These are phyloP conservation scores for Chrysanthemum seticuspe DNA, from an alignment of 129 eudicot genomes.

Conservation along the genomic window DNA sequence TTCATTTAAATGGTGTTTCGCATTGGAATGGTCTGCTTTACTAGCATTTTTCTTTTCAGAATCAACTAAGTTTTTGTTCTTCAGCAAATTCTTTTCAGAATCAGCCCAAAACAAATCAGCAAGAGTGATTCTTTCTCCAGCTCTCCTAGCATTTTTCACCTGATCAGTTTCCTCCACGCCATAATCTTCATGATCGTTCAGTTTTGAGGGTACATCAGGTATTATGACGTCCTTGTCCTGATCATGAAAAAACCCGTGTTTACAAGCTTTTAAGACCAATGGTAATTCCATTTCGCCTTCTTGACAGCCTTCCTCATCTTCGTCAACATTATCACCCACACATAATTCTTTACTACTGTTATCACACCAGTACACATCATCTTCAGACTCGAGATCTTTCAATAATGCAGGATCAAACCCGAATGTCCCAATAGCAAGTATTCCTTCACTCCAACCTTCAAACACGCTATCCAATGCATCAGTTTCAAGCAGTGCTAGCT, in stretches of 20 bases:
- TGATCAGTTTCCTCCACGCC: neutral
- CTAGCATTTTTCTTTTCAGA: conserved; percentile 13
- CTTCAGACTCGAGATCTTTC: conserved; percentile 15
- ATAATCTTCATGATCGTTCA: conserved; percentile 20
- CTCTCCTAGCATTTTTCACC: conserved; percentile 24
- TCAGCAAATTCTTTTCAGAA: conserved; percentile 34
- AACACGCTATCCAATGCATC: conserved; percentile 23
- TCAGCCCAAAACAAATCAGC: conserved; percentile 73
- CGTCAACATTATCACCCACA: conserved; percentile 15
- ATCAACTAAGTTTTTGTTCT: conserved; percentile 24
- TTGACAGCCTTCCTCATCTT: conserved; percentile 12
- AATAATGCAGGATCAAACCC: conserved; percentile 48
- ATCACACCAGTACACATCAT: conserved; percentile 15
- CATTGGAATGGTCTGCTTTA: conserved; percentile 27
- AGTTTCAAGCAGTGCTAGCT: conserved; percentile 33
- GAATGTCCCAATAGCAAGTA: conserved; percentile 72
- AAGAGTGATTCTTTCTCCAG: conserved; percentile 60
- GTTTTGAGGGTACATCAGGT: neutral
- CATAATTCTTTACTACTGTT: conserved; percentile 8
- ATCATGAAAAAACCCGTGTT: conserved; percentile 33
- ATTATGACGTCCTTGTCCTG: conserved; percentile 20
- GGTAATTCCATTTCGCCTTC: conserved; percentile 43
- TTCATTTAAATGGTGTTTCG: conserved; percentile 3
- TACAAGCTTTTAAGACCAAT: conserved; percentile 38
- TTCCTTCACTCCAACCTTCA: conserved; percentile 54